Conservation (phyloP, 768 basidiomycete species). For the Leccinum imitatum region DNA sequence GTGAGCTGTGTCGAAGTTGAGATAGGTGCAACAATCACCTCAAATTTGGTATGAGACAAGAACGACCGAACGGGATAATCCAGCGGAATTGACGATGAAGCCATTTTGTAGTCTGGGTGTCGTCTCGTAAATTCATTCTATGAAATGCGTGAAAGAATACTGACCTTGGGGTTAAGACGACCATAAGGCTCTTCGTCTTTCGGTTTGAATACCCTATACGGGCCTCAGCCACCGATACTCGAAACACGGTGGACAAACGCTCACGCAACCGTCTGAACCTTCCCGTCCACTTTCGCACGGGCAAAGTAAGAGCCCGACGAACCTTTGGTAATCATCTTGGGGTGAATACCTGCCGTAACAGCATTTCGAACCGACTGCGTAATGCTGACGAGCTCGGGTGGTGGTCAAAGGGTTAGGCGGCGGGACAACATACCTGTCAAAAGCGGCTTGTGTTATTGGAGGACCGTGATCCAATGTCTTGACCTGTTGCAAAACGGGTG, state of each 20-base stretch:
- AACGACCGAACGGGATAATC: slow-evolving; percentile 88
- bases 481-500: slow-evolving; percentile 38
- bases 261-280: slow-evolving; percentile 78
- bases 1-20: neutral
- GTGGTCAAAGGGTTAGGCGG: neutral
- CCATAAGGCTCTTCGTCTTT: slow-evolving; percentile 92
- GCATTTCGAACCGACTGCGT: slow-evolving; percentile 66
- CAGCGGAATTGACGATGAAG: slow-evolving; percentile 84
- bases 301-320: slow-evolving; percentile 92
- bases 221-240: slow-evolving; percentile 4
- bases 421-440: slow-evolving; percentile 54
- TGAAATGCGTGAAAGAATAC: neutral
- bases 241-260: slow-evolving; percentile 25
- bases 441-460: slow-evolving; percentile 73
- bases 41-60: slow-evolving; percentile 86
- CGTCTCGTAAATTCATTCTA: slow-evolving; percentile 3
- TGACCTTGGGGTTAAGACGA: slow-evolving; percentile 79
- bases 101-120: slow-evolving; percentile 83
- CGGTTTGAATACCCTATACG: slow-evolving; percentile 80
- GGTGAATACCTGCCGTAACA: slow-evolving; percentile 77
- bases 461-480: slow-evolving; percentile 82
- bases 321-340: slow-evolving; percentile 88
- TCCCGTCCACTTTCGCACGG: slow-evolving; percentile 74
- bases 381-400: slow-evolving; percentile 40
- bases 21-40: slow-evolving; percentile 45